Percentiles rank a stretch among this genome's conserved stretches.
phyloP scores from a whole-genome alignment of 2,329 filamentous ascomycete species.

The Hysterium pulicare region DNA sequence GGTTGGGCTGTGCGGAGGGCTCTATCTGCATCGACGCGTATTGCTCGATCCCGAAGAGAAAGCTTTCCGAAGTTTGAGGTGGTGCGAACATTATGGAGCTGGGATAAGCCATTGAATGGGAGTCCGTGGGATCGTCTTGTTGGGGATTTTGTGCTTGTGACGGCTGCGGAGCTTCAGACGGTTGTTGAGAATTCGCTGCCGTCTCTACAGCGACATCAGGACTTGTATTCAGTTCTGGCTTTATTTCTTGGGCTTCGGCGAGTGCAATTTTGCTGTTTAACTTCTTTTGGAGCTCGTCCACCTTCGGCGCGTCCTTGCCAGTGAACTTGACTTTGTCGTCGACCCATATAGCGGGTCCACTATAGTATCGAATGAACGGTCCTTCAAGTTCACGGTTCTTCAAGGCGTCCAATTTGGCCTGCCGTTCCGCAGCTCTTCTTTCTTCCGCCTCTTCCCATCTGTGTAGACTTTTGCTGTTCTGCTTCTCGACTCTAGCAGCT shows the following conservation, averaged over 20 bases:
- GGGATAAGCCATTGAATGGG: constrained; percentile 21
- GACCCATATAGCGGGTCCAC: constrained; percentile 79
- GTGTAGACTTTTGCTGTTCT: constrained; percentile 86
- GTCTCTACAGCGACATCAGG: not conserved
- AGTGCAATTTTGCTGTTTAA: constrained; percentile 21
- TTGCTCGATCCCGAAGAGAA: constrained; percentile 38
- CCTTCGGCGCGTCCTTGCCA: constrained; percentile 46
- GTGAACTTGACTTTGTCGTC: constrained; percentile 71
- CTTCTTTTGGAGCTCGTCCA: constrained; percentile 36
- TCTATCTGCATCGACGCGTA: constrained; percentile 23
- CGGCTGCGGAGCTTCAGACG: not conserved
- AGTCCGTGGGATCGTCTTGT: constrained; percentile 12
- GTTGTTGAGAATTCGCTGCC: not conserved
- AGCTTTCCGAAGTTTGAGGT: constrained; percentile 27
- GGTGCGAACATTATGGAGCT: constrained; percentile 33
- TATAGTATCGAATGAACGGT: constrained; percentile 89
- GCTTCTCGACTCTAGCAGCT: constrained; percentile 76
- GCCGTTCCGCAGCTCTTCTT: constrained; percentile 77
- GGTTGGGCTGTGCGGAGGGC: constrained; percentile 6
- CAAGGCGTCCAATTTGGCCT: constrained; percentile 78
- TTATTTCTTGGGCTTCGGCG: constrained; percentile 5
- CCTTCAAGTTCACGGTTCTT: constrained; percentile 84
- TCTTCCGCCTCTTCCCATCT: constrained; percentile 93
- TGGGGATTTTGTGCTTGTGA: constrained; percentile 3
- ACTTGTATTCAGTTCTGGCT: not conserved